These are phyloP conservation scores for Plasmodium fragile DNA, from an alignment of 169 alveolate genomes.

Conservation along the genomic window DNA sequence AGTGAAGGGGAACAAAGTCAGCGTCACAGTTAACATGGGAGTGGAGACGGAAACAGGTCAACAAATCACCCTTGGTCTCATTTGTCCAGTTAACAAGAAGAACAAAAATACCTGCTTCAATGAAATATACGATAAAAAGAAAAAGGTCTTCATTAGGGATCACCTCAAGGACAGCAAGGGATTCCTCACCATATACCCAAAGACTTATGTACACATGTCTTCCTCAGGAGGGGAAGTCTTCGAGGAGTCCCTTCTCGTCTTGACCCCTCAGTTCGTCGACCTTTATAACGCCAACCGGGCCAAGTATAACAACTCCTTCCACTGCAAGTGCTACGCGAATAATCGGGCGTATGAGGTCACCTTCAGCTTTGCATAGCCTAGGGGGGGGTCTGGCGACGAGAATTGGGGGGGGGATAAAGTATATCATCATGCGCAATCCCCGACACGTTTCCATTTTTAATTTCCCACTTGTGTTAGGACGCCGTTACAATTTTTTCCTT, in stretches of 20 bases:
- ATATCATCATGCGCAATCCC: neutral
- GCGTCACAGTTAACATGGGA: slow-evolving; percentile 3
- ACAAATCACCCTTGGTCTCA: slow-evolving; percentile 8
- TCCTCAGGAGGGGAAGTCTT: neutral
- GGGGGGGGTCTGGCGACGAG: neutral
- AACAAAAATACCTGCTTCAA: slow-evolving; percentile 43
- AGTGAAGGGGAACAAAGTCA: slow-evolving; percentile 22
- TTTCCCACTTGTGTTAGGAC: neutral
- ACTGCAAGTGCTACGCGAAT: slow-evolving; percentile 35
- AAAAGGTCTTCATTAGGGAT: slow-evolving; percentile 46
- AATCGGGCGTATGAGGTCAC: neutral
- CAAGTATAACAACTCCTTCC: neutral
- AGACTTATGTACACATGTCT: slow-evolving; percentile 2
- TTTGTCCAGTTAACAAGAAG: slow-evolving; percentile 41
- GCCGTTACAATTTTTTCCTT: neutral
- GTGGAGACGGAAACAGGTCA: neutral
- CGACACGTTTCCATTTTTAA: neutral
- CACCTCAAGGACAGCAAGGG: slow-evolving; percentile 36
- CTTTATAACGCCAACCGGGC: neutral
- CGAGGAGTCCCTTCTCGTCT: slow-evolving; percentile 36
- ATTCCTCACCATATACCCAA: slow-evolving; percentile 31
- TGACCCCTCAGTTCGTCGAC: neutral
- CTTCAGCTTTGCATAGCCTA: neutral
- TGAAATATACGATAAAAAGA: slow-evolving; percentile 26
- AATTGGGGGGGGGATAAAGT: too few species aligned